Base-by-base conservation (phyloP, 192 early-diverging fungal species). In the Tieghemiomyces parasiticus region DNA sequence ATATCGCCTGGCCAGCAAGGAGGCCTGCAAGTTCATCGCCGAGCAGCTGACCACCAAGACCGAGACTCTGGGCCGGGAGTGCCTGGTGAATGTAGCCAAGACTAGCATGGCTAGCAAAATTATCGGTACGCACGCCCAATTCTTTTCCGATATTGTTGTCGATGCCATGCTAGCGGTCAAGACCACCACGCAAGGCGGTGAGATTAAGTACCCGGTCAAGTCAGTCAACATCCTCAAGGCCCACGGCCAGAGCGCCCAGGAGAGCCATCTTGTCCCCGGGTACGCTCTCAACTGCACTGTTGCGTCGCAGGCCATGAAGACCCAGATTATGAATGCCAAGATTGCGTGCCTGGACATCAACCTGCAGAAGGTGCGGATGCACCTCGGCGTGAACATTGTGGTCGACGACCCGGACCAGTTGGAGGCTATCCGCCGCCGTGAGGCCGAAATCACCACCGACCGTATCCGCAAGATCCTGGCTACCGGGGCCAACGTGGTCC, bases 341-440 rank as follows among this genome's bases (percentile, higher is more conserved):
- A 95, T 99, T 75, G 90, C 95, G 16, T 93, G 91, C 62, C 75
- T 99, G 53, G 96, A 99, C 68, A 94, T 99, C 75, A 96, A 99
- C 80, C 80, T 99, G 49, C 92, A 93, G 74, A 97, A 95, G 77
- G 87, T 91, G 19, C 82, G 94, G 60, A 96, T 99, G 96, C 85
- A 90, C 71, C 71, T 99, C 44, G 96, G 96, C 52, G 92, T 99
- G 49, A 88, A 97, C 67, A 94, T 99, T 68, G 89, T 94, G 42
- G 87, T 99, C 50, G 96, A 99, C 69, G 91, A 99, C 68, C 96
- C 96, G 16, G 88, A 96, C 63, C 86, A 96, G 70, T 79, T 99
- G 14, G 96, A 99, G 75, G 96, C 85, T 35, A 96, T 99, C 65
- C 81, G 96, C 61, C 64, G 67, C 61, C 91, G 94, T 60, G 96